Evolutionary conservation across 2,329 filamentous ascomycete genomes (phyloP).

Genomic region (Corynespora cassiicola): DNA sequence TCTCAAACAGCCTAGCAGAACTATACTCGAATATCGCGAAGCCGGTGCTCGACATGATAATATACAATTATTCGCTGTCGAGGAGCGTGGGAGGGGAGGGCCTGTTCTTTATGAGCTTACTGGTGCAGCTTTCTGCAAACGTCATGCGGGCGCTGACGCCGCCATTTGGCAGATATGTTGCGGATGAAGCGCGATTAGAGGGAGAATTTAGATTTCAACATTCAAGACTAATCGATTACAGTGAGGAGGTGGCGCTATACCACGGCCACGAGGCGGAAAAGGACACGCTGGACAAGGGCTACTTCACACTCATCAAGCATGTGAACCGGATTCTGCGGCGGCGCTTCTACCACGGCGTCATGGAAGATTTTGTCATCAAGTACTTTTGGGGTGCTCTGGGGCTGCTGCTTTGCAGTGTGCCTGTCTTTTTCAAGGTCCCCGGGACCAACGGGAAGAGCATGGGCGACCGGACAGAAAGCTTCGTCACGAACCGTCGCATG

Average conservation of each 20-base stretch:
- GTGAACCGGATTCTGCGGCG: conserved; percentile 93
- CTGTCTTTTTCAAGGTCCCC: conserved; percentile 93
- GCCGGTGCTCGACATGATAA: conserved; percentile 90
- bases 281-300: conserved; percentile 95
- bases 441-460: conserved; percentile 63
- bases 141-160: conserved; percentile 94
- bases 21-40: conserved; percentile 97
- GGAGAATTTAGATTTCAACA: conserved; percentile 97
- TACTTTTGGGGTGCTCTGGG: conserved; percentile 98
- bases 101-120: conserved; percentile 90
- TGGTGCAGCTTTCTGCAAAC: conserved; percentile 91
- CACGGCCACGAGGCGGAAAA: conserved; percentile 93
- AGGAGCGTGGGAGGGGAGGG: conserved; percentile 96
- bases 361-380: conserved; percentile 99
- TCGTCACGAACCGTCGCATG: conserved; percentile 93
- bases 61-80: conserved; percentile 94
- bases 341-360: conserved; percentile 96
- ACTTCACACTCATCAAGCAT: conserved; percentile 98
- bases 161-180: conserved; percentile 96
- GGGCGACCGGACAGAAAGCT: conserved; percentile 74
- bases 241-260: conserved; percentile 93
- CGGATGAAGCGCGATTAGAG: conserved; percentile 91
- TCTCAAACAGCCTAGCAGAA: conserved; percentile 93
- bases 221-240: conserved; percentile 92
- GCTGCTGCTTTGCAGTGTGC: conserved; percentile 88